These are phyloP conservation scores for Cryptococcus amylolentus DNA, from an alignment of 1,284 basidiomycete genomes.

Conservation along the genomic window DNA sequence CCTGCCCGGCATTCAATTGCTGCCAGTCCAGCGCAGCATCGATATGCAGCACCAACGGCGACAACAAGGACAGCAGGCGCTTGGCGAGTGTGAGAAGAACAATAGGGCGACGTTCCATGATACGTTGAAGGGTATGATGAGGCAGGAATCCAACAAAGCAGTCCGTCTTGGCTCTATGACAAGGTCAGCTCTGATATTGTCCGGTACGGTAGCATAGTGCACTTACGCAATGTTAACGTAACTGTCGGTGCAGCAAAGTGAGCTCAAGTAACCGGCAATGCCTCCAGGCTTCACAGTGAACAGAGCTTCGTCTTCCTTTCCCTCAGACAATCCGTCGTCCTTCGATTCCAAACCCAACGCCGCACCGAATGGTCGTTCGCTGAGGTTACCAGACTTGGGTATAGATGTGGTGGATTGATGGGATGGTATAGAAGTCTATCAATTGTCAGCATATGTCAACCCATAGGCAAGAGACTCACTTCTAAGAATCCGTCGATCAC, in stretches of 20 bases:
- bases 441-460: background rate
- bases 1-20: conserved; percentile 85
- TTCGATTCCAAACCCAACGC: conserved; percentile 31
- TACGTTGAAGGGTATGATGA: conserved; percentile 76
- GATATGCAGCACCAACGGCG: conserved; percentile 91
- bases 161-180: conserved; percentile 86
- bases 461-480: conserved; percentile 51
- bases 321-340: conserved; percentile 1
- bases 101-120: conserved; percentile 90
- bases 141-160: conserved; percentile 94
- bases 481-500: conserved; percentile 98
- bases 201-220: background rate
- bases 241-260: conserved; percentile 83
- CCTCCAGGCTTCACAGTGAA: conserved; percentile 97
- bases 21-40: conserved; percentile 98
- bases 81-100: conserved; percentile 96
- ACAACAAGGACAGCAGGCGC: conserved; percentile 86
- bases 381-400: conserved; percentile 14
- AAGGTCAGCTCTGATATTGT: background rate
- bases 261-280: conserved; percentile 96
- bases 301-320: conserved; percentile 56
- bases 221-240: conserved; percentile 77
- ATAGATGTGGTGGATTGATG: conserved; percentile 15
- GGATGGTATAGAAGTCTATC: conserved; percentile 18
- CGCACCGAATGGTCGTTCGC: conserved; percentile 33